Base-by-base conservation (phyloP, 176 grass and related monocot species). In the Pontederia crassipes region DNA sequence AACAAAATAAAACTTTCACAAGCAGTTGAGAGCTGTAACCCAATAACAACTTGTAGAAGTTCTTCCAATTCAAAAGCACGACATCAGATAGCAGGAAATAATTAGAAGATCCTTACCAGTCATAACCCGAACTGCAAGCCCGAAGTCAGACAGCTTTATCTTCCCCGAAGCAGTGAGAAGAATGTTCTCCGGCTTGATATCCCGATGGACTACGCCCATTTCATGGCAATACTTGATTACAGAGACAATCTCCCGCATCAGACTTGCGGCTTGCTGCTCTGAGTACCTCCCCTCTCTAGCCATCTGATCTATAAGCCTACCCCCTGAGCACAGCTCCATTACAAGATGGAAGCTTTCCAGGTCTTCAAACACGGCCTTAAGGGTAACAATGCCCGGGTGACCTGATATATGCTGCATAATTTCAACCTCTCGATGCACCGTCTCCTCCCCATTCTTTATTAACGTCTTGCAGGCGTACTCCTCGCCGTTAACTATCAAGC, bases 401-500 rank as follows among this genome's bases (percentile, higher is more conserved):
- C 94, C 94, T 11, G 94, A 98, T 24, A 98, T 76, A 72, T 98
- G 94, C 68, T 93, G 94, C 94, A 98, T 98, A 75, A 98, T 98
- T 81, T 98, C 94, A 12, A 98, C 94, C 77, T 98, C 94, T 15
- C 80, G 84, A 61, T 98, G 94, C 15, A 85, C 94, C 2, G 88
- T 98, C 66, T 98, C 94, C 75, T 89, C 88, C 12, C 94, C 94
- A 69, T 86, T 88, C 77, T 76, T 93, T 45, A 67, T 67, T 6
- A 93, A 68, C 6, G 82, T 64, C 74, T 98, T 98, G 94, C 94
- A 98, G 20, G 94, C 94, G 68, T 89, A 86, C 28, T 71, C 69
- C 70, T 80, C 79, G 17, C 81, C 68, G 0, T 29, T 72, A 3
- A 35, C 62, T 78, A 52, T 86, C n/a, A n/a, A n/a, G n/a, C n/a